Conservation (phyloP, 805 yeast genomes). For the Wickerhamomyces hampshirensis region DNA sequence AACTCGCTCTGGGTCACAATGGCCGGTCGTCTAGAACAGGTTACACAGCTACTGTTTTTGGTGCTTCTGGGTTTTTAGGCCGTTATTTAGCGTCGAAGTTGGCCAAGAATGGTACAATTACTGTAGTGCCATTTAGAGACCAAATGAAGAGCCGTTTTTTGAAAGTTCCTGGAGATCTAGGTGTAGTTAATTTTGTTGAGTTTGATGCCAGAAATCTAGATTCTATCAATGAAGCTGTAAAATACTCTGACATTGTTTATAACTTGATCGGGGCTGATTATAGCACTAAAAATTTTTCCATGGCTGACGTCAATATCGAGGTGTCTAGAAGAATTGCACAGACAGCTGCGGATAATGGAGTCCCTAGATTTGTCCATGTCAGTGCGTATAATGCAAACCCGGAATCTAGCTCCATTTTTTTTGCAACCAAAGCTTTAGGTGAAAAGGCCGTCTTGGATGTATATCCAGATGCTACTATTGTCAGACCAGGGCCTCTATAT, state of each 20-base stretch:
- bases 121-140: slow-evolving; percentile 77
- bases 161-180: slow-evolving; percentile 81
- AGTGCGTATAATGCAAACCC: slow-evolving; percentile 75
- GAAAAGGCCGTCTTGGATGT: slow-evolving; percentile 66
- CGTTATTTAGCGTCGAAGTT: slow-evolving; percentile 64
- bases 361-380: slow-evolving; percentile 72
- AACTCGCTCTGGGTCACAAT: slow-evolving; percentile 67
- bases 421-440: slow-evolving; percentile 75
- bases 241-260: slow-evolving; percentile 77
- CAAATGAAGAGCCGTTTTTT: slow-evolving; percentile 72
- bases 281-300: slow-evolving; percentile 72
- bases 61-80: slow-evolving; percentile 77
- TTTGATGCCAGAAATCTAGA: slow-evolving; percentile 74
- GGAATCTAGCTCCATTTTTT: slow-evolving; percentile 61
- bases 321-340: slow-evolving; percentile 72
- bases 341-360: slow-evolving; percentile 64
- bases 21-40: slow-evolving; percentile 86
- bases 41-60: slow-evolving; percentile 84
- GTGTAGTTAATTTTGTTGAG: slow-evolving; percentile 81
- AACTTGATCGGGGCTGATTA: slow-evolving; percentile 75
- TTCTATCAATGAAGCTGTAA: slow-evolving; percentile 71
- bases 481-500: slow-evolving; percentile 77
- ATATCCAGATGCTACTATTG: slow-evolving; percentile 74
- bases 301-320: slow-evolving; percentile 81
- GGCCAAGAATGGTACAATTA: slow-evolving; percentile 77